Conservation (phyloP, 441 rosid genomes). For the Pelargonium fulgidum region DNA sequence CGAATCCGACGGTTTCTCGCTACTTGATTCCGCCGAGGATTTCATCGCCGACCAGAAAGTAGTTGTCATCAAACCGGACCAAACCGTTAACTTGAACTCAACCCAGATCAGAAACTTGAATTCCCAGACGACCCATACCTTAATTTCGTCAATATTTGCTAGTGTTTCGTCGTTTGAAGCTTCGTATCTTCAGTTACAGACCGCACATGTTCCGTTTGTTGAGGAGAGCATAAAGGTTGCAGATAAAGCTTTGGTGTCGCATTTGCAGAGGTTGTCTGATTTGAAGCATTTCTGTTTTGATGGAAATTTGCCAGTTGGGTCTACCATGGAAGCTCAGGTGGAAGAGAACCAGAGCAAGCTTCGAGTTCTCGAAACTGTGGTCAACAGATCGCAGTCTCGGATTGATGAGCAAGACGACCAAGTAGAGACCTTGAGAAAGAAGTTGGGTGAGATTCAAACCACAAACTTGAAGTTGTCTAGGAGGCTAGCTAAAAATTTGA, state of each 20-base stretch:
- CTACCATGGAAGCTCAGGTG: constrained; percentile 76
- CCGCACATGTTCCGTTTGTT: constrained; percentile 68
- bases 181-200: constrained; percentile 74
- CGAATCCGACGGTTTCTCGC: constrained; percentile 48
- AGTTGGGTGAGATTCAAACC: constrained; percentile 48
- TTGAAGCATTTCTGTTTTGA: constrained; percentile 48
- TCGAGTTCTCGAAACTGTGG: constrained; percentile 59
- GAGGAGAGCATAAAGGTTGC: constrained; percentile 53
- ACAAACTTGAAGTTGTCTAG: constrained; percentile 45
- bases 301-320: constrained; percentile 44
- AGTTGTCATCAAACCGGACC: constrained; percentile 76
- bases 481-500: constrained; percentile 40
- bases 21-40: constrained; percentile 79
- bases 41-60: constrained; percentile 88
- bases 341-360: constrained; percentile 92
- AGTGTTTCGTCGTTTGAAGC: constrained; percentile 69
- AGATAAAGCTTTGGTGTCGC: constrained; percentile 64
- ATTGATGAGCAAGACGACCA: constrained; percentile 62
- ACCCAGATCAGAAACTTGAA: not conserved
- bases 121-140: constrained; percentile 33
- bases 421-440: constrained; percentile 47
- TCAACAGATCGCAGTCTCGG: constrained; percentile 67
- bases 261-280: constrained; percentile 59
- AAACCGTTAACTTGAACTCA: constrained; percentile 8
- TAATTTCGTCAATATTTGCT: constrained; percentile 68